Evolutionary conservation across 1,139 yeast genomes (phyloP), one percentile per base, ranked within the genome.

Genomic region (Suhomyces anneliseae): DNA sequence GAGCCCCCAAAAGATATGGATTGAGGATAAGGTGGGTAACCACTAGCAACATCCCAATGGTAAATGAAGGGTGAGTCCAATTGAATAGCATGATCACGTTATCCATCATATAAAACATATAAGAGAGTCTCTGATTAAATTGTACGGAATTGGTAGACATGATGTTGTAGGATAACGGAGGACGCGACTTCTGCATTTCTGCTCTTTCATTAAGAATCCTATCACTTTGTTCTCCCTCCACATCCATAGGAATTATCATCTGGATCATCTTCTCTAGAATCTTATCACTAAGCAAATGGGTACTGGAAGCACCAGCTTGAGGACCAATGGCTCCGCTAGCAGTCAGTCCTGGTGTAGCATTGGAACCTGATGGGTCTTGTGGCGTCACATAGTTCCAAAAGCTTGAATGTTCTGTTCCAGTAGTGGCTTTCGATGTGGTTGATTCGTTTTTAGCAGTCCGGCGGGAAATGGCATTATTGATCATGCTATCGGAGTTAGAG

Each of bases 121-220:
- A 60, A 6, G 88, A 78, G 12, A 87, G 64, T 43, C 96, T 67
- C 19, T 88, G 81, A 48, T 82, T 82, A 70, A 89, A 70, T 52
- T 76, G 74, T 33, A 86, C 81, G 49, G 87, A 79, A 61, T 90
- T 88, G 51, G 75, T 79, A 38, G 90, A 80, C 85, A 87, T 86
- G 9, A 78, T 57, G 39, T 81, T 87, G 43, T 88, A 81, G 27
- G 90, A 83, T 34, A 90, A 68, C 14, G 82, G 81, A 0, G 96
- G 95, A 43, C 95, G 66, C 15, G 72, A 65, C 51, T 80, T 80
- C 49, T 87, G 90, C 53, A 79, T 77, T 45, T 72, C 78, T 26
- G 81, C 68, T 49, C 95, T 64, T 19, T 74, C 76, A 39, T 76
- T 70, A 15, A 72, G 50, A 9, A 81, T 65, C 15, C 60, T 56